Evolutionary conservation across 2,329 filamentous ascomycete genomes (phyloP), one percentile per base, ranked within the genome.

Genomic region (Arthrobotrys sphaeroides): DNA sequence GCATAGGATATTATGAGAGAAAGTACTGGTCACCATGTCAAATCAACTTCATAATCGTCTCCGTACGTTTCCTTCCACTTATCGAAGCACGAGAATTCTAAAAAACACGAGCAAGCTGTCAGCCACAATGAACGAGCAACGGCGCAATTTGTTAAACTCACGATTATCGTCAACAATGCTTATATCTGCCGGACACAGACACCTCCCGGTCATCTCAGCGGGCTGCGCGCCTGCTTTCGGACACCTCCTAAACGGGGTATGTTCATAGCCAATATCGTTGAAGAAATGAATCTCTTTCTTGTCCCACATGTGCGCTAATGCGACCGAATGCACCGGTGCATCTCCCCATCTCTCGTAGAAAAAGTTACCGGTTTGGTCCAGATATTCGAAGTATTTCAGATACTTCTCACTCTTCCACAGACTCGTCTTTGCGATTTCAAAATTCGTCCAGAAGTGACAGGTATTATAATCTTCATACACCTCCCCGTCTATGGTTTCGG

Each of bases 331-430:
- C 33, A 70, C 66, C 1, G 66, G 55, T 12, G 66, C 66, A 47
- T 70, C 66, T 2, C 55, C 55, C 66, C 66, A 70, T 22, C 66
- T 55, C 38, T 70, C 66, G 10, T 70, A 70, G 40, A 62, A 70
- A 38, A 70, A 70, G 9, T 40, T 49, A 5, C 66, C 66, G 2
- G 42, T 55, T 2, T 36, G 55, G 18, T 70, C 66, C 12, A 70
- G 12, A 6, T 38, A 62, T 7, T 70, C 57, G 36, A 70, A 70
- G 16, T 70, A 70, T 26, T 57, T 55, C n/a, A 62, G 18, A 28
- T 70, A 70, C 16, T 53, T 43, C 45, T 62, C 55, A 7, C 31
- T 70, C 45, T 40, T 53, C 66, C 66, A 70, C 9, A 70, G 10
- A 24, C 60, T 38, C 2, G 38, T 26, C 20, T 49, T 62, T 49